phyloP scores from a whole-genome alignment of 2,329 filamentous ascomycete species.

The Colletotrichum sp. region DNA sequence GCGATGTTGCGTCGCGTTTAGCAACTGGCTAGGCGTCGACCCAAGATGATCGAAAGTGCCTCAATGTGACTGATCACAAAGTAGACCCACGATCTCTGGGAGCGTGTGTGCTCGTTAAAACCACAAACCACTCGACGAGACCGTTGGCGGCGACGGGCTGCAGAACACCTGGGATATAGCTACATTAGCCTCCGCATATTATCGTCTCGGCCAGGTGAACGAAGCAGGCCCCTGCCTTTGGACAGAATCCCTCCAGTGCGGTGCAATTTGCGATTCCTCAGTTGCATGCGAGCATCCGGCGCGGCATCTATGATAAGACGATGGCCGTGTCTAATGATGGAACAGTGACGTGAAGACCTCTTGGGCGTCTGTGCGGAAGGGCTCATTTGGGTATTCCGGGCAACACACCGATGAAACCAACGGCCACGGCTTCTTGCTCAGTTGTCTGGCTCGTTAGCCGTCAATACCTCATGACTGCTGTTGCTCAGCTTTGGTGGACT shows the following conservation, averaged over 20 bases:
- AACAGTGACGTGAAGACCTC: not conserved
- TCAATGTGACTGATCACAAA: conserved; percentile 10
- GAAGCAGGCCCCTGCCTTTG: not conserved
- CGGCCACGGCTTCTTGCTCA: not conserved
- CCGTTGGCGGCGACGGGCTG: not conserved
- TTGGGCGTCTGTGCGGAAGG: not conserved
- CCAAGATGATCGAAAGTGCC: conserved; percentile 2
- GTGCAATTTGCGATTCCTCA: not conserved
- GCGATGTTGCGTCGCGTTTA: not conserved
- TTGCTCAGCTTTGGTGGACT: not conserved
- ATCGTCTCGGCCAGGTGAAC: not conserved
- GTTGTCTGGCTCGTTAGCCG: not conserved
- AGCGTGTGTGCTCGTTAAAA: not conserved
- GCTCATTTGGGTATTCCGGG: not conserved
- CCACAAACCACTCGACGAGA: not conserved
- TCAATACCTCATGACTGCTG: not conserved
- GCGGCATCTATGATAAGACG: not conserved
- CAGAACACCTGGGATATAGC: not conserved
- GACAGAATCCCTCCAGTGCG: not conserved
- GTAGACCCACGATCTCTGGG: not conserved
- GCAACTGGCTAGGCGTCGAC: not conserved
- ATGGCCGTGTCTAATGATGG: not conserved
- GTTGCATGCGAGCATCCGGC: not conserved
- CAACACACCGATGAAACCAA: not conserved
- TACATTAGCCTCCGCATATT: not conserved